Evolutionary conservation across 2,329 filamentous ascomycete species (phyloP).

Genomic region (Aspergillus niger): DNA sequence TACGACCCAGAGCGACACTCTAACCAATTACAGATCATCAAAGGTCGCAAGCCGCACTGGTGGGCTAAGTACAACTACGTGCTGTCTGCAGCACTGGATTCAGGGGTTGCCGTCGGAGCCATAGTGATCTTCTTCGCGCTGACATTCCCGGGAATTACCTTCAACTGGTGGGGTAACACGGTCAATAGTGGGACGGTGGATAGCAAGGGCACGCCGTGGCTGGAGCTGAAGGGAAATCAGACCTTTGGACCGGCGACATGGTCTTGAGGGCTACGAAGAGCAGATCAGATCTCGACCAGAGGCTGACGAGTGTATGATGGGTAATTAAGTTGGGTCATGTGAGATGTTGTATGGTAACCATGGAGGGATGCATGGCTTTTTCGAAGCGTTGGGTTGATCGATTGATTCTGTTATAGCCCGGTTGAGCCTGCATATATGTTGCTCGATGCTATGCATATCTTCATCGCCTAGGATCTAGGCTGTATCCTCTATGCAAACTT

Average conservation of each 20-base stretch:
- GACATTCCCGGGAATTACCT: conserved; percentile 33
- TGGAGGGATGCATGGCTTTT: no score
- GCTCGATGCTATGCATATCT: no score
- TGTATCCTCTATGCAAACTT: no score
- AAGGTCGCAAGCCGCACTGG: conserved; percentile 20
- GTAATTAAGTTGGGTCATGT: not conserved
- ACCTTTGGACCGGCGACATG: conserved; percentile 19
- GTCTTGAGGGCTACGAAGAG: conserved; percentile 1
- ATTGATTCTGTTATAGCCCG: no score
- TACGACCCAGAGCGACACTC: no score
- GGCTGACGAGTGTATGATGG: not conserved
- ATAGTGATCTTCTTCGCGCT: conserved; percentile 42
- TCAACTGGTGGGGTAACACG: conserved; percentile 41
- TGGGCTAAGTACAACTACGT: conserved; percentile 37
- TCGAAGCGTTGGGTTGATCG: no score
- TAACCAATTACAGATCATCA: conserved; percentile 13
- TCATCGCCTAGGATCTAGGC: no score
- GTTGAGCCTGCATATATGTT: no score
- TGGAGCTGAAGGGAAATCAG: conserved; percentile 15
- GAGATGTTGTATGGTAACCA: not conserved
- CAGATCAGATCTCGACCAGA: not conserved
- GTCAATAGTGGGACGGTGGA: conserved; percentile 37
- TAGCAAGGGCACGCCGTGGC: conserved; percentile 31
- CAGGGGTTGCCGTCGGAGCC: conserved; percentile 37
- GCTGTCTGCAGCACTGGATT: conserved; percentile 38